phyloP scores from a whole-genome alignment of 768 basidiomycete species.

The Serendipita sp. region DNA sequence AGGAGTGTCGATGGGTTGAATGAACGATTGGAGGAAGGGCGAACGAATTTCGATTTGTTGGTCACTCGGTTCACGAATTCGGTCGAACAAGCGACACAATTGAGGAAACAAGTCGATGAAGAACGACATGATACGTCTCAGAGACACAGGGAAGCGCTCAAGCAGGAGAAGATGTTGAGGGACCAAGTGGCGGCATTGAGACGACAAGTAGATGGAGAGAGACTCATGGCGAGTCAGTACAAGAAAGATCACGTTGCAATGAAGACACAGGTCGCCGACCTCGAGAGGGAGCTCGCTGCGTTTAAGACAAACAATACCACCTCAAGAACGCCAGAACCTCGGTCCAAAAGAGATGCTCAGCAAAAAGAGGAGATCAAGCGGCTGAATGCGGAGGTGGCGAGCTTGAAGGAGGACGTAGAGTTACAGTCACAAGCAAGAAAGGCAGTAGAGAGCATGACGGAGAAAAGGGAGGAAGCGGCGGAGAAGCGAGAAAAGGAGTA shows the following conservation, averaged over 20 bases:
- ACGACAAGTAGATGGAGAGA: not conserved
- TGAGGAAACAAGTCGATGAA: slow-evolving; percentile 33
- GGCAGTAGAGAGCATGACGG: not conserved
- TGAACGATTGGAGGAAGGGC: not conserved
- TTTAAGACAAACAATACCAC: not conserved
- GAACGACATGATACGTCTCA: slow-evolving; percentile 62
- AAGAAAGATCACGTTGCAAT: not conserved
- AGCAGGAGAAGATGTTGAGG: not conserved
- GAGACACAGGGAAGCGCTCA: slow-evolving; percentile 15
- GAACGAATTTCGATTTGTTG: not conserved
- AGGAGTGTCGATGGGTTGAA: not conserved
- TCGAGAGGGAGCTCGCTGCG: not conserved
- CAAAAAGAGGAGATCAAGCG: not conserved
- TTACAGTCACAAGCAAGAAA: not conserved
- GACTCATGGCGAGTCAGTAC: not conserved
- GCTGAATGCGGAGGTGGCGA: not conserved
- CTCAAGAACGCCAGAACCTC: not conserved
- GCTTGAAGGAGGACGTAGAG: not conserved
- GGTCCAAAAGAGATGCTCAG: not conserved
- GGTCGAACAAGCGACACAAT: not conserved
- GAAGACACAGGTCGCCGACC: not conserved
- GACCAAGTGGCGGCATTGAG: not conserved
- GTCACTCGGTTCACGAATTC: not conserved
- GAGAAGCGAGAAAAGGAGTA: not conserved
- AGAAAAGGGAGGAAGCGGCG: not conserved